Conservation (phyloP, 2,329 filamentous ascomycete species). For the Dactylellina sp. region DNA sequence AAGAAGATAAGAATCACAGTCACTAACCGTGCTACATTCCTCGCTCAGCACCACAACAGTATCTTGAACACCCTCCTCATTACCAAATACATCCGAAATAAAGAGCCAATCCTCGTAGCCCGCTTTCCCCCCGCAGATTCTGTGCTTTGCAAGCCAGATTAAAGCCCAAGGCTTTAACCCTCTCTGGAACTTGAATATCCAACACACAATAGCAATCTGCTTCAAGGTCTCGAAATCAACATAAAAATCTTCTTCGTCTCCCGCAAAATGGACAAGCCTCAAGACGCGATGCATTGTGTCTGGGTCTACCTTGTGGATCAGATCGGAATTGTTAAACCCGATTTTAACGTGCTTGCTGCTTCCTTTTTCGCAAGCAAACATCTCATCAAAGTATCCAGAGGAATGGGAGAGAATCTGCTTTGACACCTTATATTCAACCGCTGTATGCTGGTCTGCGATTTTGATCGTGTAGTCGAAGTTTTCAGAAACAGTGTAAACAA, state of each 20-base stretch:
- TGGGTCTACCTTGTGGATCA: no score
- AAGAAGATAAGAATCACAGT: slow-evolving; percentile 15
- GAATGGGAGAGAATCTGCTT: background rate
- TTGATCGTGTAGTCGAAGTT: background rate
- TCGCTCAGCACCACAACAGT: background rate
- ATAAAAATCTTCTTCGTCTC: background rate
- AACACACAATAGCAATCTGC: slow-evolving; percentile 1
- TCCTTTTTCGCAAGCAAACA: no score
- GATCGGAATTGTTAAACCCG: no score
- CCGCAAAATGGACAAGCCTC: background rate
- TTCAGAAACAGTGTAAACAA: background rate
- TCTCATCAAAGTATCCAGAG: no score
- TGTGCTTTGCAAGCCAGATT: background rate
- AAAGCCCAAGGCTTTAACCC: slow-evolving; percentile 5
- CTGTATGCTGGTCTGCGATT: background rate
- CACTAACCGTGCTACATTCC: slow-evolving; percentile 4
- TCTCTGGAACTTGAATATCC: background rate
- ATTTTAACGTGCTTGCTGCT: no score
- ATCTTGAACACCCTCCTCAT: background rate
- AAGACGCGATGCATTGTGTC: background rate
- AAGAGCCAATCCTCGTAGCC: slow-evolving; percentile 28
- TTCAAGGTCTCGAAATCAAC: background rate
- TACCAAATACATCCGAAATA: background rate
- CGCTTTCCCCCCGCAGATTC: background rate
- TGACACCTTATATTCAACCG: slow-evolving; percentile 1